Evolutionary conservation across 75 land plant genomes (phyloP).

Genomic region (Picea sitchensis): DNA sequence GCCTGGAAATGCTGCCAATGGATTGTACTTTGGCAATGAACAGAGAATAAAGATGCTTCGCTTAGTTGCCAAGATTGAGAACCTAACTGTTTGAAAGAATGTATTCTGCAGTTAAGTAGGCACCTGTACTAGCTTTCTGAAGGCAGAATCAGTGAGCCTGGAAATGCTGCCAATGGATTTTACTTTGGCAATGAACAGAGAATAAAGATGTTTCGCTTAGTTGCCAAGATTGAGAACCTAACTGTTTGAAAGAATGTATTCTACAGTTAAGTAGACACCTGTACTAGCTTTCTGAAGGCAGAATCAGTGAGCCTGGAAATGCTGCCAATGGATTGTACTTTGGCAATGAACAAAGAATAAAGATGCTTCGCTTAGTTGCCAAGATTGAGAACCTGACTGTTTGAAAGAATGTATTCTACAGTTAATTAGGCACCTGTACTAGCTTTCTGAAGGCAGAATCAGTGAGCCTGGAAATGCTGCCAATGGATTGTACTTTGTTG

Average conservation of each 20-base stretch:
- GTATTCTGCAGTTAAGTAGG: neutral
- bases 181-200: neutral
- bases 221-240: neutral
- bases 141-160: too few species aligned
- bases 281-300: neutral
- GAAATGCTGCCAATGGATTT: neutral
- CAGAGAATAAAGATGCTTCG: too few species aligned
- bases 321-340: neutral
- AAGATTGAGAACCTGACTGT: neutral
- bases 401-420: neutral
- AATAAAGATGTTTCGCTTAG: too few species aligned
- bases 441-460: neutral
- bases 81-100: neutral
- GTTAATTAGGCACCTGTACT: neutral
- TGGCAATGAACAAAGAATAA: neutral
- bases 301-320: neutral
- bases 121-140: neutral
- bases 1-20: neutral
- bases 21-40: neutral
- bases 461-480: neutral
- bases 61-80: neutral
- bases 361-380: too few species aligned
- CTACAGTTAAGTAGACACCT: neutral
- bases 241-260: neutral
- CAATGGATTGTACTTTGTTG: neutral